These are phyloP conservation scores for Scedosporium apiospermum DNA, from an alignment of 2,329 filamentous ascomycete genomes.

Conservation along the genomic window DNA sequence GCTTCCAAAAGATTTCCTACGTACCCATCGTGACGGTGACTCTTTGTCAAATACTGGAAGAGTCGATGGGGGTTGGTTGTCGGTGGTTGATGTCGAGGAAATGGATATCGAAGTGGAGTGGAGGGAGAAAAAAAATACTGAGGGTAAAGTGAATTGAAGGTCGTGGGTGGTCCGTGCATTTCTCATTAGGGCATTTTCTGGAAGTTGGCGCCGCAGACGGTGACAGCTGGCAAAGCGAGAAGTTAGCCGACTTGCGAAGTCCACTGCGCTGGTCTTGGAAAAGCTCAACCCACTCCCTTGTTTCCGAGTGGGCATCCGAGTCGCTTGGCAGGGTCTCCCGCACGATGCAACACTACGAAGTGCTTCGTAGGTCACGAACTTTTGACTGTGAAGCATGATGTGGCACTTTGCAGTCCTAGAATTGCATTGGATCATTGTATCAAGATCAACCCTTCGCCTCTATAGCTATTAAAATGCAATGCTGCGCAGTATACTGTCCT, in stretches of 20 bases:
- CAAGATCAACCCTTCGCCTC: not conserved
- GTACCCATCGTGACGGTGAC: constrained; percentile 52
- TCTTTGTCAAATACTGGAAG: constrained; percentile 11
- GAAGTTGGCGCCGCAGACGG: not conserved
- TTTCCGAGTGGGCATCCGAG: no score
- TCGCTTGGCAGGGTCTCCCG: no score
- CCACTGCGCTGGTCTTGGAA: no score
- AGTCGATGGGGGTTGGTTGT: constrained; percentile 25
- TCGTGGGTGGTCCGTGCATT: constrained; percentile 4
- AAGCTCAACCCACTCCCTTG: no score
- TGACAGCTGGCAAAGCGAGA: not conserved
- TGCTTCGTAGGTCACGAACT: no score
- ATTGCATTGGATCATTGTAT: not conserved
- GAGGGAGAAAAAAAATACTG: constrained; percentile 7
- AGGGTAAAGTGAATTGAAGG: constrained; percentile 1
- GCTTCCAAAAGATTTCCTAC: constrained; percentile 25
- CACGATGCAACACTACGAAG: no score
- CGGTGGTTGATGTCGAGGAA: constrained; percentile 12
- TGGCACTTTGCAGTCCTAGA: no score
- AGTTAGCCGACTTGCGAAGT: not conserved
- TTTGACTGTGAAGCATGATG: no score
- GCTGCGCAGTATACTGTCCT: not conserved
- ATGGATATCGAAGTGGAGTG: constrained; percentile 14
- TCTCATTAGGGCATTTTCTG: not conserved
- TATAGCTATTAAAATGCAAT: constrained; percentile 1